These are phyloP conservation scores for Paraleonurus japonicus DNA, from an alignment of 257 asterid genomes.

Conservation along the genomic window DNA sequence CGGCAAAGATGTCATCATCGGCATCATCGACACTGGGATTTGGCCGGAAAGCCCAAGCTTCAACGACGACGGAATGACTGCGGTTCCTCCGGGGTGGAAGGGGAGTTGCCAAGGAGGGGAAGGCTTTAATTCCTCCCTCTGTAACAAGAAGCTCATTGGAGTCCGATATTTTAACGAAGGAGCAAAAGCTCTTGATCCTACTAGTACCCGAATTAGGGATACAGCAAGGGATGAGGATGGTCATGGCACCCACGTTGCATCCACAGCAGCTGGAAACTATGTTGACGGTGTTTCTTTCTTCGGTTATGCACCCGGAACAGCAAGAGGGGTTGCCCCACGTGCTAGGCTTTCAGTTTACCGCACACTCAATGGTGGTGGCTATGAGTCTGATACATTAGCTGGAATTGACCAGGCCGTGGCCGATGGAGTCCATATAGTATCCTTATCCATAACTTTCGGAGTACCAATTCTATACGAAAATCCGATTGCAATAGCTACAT, in stretches of 20 bases:
- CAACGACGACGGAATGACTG: constrained; percentile 35
- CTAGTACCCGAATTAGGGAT: background rate
- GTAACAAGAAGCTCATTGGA: constrained; percentile 43
- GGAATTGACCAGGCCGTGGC: constrained; percentile 41
- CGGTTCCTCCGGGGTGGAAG: constrained; percentile 34
- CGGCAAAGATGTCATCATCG: constrained; percentile 44
- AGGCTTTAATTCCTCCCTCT: constrained; percentile 34
- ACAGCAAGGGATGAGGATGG: constrained; percentile 23
- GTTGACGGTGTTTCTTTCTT: constrained; percentile 24
- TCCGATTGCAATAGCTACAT: constrained; percentile 31
- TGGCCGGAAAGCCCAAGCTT: constrained; percentile 54
- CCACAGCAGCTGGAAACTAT: constrained; percentile 30
- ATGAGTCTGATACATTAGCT: constrained; percentile 26
- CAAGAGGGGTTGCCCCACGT: constrained; percentile 30
- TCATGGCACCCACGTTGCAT: constrained; percentile 25
- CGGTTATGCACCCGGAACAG: constrained; percentile 29
- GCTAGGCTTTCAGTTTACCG: constrained; percentile 22
- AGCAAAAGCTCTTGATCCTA: constrained; percentile 18
- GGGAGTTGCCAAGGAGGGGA: constrained; percentile 32
- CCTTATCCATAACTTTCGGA: constrained; percentile 14
- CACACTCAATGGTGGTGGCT: background rate
- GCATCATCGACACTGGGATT: constrained; percentile 36
- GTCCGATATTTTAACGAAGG: constrained; percentile 33
- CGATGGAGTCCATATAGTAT: constrained; percentile 36
- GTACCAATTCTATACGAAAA: background rate